A percentile compares a stretch with the other conserved stretches of the same genome.
phyloP scores from a whole-genome alignment of 768 basidiomycete genomes.

The Agrocybe pediades region DNA sequence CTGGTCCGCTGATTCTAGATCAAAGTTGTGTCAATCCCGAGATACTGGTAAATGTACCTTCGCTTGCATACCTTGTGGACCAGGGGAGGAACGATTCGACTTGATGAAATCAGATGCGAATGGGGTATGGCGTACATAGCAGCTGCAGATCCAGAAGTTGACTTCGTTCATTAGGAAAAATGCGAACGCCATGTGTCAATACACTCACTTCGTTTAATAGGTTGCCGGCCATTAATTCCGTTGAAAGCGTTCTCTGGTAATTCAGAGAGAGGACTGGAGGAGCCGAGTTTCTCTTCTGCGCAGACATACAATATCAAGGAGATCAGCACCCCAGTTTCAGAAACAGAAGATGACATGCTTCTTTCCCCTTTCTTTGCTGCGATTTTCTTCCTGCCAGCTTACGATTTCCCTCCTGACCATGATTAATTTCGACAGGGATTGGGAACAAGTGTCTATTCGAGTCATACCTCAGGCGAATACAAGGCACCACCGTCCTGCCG shows the following conservation, averaged over 20 bases:
- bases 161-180: background rate
- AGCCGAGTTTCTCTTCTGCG: background rate
- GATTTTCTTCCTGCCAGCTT: background rate
- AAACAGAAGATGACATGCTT: too few relatives aligned
- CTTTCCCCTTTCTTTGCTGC: background rate
- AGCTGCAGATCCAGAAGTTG: background rate
- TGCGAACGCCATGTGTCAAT: background rate
- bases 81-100: background rate
- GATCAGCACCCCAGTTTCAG: too few relatives aligned
- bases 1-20: slow-evolving; percentile 12
- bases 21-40: background rate
- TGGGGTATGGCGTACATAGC: slow-evolving; percentile 1
- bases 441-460: background rate
- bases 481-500: slow-evolving; percentile 6
- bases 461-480: slow-evolving; percentile 3
- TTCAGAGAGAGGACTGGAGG: background rate
- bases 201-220: background rate
- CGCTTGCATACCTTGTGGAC: background rate
- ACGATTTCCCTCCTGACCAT: background rate
- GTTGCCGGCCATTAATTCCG: background rate
- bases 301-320: too few relatives aligned
- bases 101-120: background rate
- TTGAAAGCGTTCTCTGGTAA: background rate
- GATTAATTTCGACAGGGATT: background rate
- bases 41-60: background rate